phyloP scores from a whole-genome alignment of 164 flowering plant species.

The Aristolochia contorta region DNA sequence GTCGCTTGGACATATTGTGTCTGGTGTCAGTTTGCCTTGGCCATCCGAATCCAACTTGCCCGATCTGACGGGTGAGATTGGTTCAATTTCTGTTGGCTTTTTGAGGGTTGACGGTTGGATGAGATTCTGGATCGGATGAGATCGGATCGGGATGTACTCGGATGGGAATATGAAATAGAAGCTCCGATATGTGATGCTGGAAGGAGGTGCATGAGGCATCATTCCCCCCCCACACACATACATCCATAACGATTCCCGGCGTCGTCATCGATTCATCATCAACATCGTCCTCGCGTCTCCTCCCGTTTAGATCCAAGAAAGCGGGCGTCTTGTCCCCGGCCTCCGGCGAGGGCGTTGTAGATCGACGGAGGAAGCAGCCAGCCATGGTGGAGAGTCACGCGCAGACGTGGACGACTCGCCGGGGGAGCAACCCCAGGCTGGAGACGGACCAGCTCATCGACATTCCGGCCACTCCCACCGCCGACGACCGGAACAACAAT shows the following conservation, averaged over 20 bases:
- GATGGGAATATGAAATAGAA: too few species aligned
- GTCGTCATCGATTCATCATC: conserved; percentile 24
- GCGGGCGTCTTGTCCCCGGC: neutral
- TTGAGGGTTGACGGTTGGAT: too few species aligned
- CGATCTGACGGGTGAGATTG: too few species aligned
- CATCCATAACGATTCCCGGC: conserved; percentile 23
- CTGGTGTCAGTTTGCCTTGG: too few species aligned
- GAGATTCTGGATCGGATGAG: too few species aligned
- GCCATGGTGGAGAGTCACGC: conserved; percentile 25
- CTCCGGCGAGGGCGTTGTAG: neutral
- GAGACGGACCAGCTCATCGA: conserved; percentile 47
- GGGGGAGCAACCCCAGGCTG: conserved; percentile 63
- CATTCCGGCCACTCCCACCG: conserved; percentile 70
- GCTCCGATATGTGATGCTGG: too few species aligned
- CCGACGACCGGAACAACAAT: conserved; percentile 38
- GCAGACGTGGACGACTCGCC: conserved; percentile 60
- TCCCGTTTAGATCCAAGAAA: neutral
- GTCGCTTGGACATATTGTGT: too few species aligned
- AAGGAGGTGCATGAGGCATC: too few species aligned
- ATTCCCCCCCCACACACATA: conserved; percentile 27
- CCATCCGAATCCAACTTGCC: too few species aligned
- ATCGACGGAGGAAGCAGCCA: neutral
- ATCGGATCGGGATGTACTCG: too few species aligned
- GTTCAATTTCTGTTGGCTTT: too few species aligned
- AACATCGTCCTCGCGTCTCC: neutral